A percentile compares a stretch with the other conserved stretches of the same genome.
These are phyloP conservation scores for Pseudopyricularia cyperi DNA, from an alignment of 2,329 filamentous ascomycete species.

Conservation along the genomic window DNA sequence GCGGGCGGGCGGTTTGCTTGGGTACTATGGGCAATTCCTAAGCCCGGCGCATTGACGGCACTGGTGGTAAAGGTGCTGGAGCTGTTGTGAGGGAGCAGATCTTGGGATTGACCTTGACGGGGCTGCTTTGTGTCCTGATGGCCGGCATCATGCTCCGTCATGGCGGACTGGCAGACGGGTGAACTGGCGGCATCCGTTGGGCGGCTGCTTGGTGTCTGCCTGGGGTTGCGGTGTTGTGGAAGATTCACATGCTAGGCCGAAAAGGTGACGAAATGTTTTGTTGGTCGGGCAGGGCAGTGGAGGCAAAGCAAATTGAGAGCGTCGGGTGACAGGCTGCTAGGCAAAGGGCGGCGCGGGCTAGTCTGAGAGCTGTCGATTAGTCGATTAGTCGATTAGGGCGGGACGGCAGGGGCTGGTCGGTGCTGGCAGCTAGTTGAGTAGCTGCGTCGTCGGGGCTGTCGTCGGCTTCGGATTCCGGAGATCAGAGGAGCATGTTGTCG, in stretches of 20 bases:
- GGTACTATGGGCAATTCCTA: not conserved
- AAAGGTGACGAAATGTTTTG: not conserved
- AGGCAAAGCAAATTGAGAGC: not conserved
- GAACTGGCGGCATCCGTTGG: not conserved
- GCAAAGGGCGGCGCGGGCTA: not conserved
- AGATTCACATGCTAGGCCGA: slow-evolving; percentile 5
- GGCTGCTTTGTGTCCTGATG: slow-evolving; percentile 1
- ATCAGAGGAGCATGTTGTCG: not conserved
- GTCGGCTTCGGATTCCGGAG: not conserved
- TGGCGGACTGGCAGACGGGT: slow-evolving; percentile 9
- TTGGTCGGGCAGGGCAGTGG: not conserved
- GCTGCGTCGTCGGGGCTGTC: not conserved
- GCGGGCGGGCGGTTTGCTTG: not conserved
- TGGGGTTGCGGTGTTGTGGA: not conserved
- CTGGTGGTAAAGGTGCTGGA: not conserved
- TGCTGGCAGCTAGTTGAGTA: not conserved
- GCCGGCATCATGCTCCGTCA: slow-evolving; percentile 18
- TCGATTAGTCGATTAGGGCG: not conserved
- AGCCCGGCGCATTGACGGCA: not conserved
- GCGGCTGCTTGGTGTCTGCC: not conserved
- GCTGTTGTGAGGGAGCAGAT: not conserved
- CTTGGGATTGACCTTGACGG: not conserved
- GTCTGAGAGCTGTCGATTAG: not conserved
- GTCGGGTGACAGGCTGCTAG: not conserved
- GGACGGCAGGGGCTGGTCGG: not conserved